A percentile compares a stretch with the other conserved stretches of the same genome.
Evolutionary conservation across 352 stramenopile genomes (phyloP).

Genomic region (Pythium pyrilobum): DNA sequence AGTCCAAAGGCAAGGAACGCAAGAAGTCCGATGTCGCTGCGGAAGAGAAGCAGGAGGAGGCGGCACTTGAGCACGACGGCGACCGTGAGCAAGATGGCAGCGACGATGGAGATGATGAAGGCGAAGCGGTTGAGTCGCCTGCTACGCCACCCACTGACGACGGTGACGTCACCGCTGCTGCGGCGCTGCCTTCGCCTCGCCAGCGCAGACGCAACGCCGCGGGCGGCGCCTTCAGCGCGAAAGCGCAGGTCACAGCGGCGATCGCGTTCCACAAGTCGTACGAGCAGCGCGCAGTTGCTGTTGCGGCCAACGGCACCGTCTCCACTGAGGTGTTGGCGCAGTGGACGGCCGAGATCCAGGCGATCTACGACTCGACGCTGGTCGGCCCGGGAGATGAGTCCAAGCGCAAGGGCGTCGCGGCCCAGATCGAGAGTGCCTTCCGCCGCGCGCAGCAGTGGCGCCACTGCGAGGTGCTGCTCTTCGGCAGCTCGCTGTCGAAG

Average conservation of each 20-base stretch:
- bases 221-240: slow-evolving; percentile 1
- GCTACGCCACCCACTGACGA: background rate
- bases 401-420: slow-evolving; percentile 17
- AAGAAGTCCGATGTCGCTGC: background rate
- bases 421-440: slow-evolving; percentile 11
- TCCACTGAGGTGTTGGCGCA: background rate
- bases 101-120: background rate
- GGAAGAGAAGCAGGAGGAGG: background rate
- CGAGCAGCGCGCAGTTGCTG: background rate
- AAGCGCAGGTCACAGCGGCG: slow-evolving; percentile 35
- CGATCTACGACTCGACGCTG: slow-evolving; percentile 34
- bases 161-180: background rate
- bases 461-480: slow-evolving; percentile 29
- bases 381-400: slow-evolving; percentile 46
- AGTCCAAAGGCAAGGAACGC: background rate
- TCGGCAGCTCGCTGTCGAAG: slow-evolving; percentile 73
- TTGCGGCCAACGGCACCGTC: slow-evolving; percentile 8
- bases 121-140: background rate
- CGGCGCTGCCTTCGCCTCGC: background rate
- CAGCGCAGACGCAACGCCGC: background rate
- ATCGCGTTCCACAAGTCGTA: slow-evolving; percentile 36
- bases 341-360: slow-evolving; percentile 23
- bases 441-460: slow-evolving; percentile 8
- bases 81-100: background rate
- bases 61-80: background rate